Evolutionary conservation across 129 eudicot species (phyloP), one percentile per base, ranked within the genome.

Genomic region (Escallonia herrerae): DNA sequence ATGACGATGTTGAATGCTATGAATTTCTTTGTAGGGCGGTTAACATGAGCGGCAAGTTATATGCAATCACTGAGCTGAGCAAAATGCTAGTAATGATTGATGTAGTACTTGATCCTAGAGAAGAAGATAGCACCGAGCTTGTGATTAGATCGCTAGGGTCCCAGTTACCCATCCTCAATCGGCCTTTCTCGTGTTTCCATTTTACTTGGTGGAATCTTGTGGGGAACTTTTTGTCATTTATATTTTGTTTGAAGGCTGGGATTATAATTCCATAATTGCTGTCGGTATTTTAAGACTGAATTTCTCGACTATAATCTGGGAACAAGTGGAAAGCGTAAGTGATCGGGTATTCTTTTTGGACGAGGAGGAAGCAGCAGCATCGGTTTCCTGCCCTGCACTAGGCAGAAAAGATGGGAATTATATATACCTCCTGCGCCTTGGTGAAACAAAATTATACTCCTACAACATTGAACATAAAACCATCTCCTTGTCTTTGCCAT

Each of bases 11-110:
- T 5, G 38, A 46, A 6, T 14, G 33, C 33, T 22, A 38, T 14
- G 39, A 4, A 5, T 37, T n/a, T 6, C 1, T 61, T 13, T 8
- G 3, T 0, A 4, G 5, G n/a, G 43, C 10, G 52, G 56, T 58
- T 45, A 39, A 52, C 39, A 68, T 9, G 42, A 45, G 68, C 47
- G 75, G 66, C 22, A 75, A 68, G 63, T 60, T 75, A 40, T 68
- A 55, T 9, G 80, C 71, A 46, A 11, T 46, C 9, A 60, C 22
- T 53, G 2, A 5, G 1, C 2, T 0, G 5, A 2, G 44, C 4
- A 0, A 12, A 14, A 8, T 75, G 5, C 74, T 38, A 14, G 15
- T 75, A 11, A 70, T 62, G 15, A 69, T 69, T 13, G 15, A 3
- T 6, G 54, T 69, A 41, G 56, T 55, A 11, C 33, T 44, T n/a